A percentile compares a stretch with the other conserved stretches of the same genome.
Evolutionary conservation across 345 rosid genomes (phyloP).

Genomic region (Eucalyptus erythrocorys): DNA sequence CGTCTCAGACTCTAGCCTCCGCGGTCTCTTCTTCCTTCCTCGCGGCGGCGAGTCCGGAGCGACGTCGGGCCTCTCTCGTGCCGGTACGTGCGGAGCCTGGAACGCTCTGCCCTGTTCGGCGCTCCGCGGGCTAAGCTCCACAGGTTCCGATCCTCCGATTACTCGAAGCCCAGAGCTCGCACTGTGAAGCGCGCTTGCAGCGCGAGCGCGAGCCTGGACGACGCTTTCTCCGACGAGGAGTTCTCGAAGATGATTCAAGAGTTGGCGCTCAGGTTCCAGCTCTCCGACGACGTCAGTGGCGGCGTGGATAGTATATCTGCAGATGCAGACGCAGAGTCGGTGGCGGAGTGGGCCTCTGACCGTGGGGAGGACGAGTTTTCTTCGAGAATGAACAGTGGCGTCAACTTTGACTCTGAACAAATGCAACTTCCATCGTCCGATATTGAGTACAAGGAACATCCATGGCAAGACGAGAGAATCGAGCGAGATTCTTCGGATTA

Average conservation of each 20-base stretch:
- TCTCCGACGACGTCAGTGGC: slow-evolving; percentile 9
- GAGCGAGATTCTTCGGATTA: not conserved
- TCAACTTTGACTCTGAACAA: not conserved
- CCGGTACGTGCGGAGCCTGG: slow-evolving; percentile 23
- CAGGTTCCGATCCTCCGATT: slow-evolving; percentile 39
- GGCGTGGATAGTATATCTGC: not conserved
- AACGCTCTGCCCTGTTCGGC: slow-evolving; percentile 38
- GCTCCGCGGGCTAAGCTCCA: slow-evolving; percentile 14
- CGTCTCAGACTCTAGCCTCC: slow-evolving; percentile 52
- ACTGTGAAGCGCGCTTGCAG: slow-evolving; percentile 35
- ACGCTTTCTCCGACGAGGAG: slow-evolving; percentile 62
- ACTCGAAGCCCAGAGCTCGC: slow-evolving; percentile 7
- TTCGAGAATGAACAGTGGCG: not conserved
- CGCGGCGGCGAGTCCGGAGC: slow-evolving; percentile 20
- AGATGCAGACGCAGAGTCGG: not conserved
- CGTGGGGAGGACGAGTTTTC: not conserved
- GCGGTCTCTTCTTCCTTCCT: slow-evolving; percentile 42
- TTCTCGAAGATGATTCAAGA: slow-evolving; percentile 54
- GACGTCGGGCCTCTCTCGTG: slow-evolving; percentile 7
- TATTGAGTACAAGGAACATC: not conserved
- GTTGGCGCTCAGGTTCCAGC: slow-evolving; percentile 41
- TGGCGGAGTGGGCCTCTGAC: not conserved
- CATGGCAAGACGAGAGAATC: slow-evolving; percentile 7
- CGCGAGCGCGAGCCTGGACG: slow-evolving; percentile 48
- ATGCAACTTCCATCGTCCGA: not conserved